Conservation (phyloP, 1,139 yeast species). For the Taphrina deformans region DNA sequence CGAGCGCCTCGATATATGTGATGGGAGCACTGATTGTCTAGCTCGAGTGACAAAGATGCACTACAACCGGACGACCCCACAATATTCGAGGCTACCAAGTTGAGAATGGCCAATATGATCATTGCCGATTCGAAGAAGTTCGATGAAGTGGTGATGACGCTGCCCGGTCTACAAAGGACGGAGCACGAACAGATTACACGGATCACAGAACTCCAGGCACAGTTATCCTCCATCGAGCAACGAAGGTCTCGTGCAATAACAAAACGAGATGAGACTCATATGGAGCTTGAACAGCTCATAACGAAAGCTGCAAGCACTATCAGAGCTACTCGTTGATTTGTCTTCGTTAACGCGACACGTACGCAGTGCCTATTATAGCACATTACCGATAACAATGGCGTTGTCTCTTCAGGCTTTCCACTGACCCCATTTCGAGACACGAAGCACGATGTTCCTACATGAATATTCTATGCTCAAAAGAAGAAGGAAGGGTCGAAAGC, state of each 20-base stretch:
- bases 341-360: too few species aligned
- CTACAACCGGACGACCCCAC: constrained; percentile 5
- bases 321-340: neutral
- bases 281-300: constrained; percentile 1
- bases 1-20: neutral
- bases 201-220: constrained; percentile 64
- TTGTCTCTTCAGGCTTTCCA: too few species aligned
- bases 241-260: neutral
- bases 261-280: neutral
- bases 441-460: too few species aligned
- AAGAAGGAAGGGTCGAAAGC: too few species aligned
- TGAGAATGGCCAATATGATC: constrained; percentile 70
- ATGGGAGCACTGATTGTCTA: neutral
- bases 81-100: constrained; percentile 43
- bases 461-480: too few species aligned
- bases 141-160: constrained; percentile 75
- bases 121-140: constrained; percentile 85
- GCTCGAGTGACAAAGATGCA: constrained; percentile 12
- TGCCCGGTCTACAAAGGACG: constrained; percentile 91
- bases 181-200: constrained; percentile 68
- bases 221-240: constrained; percentile 47
- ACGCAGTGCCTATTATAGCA: too few species aligned
- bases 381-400: too few species aligned
- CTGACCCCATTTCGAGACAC: too few species aligned
- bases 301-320: constrained; percentile 1